Conservation (phyloP, 2,329 filamentous ascomycete genomes). For the Colletotrichum gloeosporioides region DNA sequence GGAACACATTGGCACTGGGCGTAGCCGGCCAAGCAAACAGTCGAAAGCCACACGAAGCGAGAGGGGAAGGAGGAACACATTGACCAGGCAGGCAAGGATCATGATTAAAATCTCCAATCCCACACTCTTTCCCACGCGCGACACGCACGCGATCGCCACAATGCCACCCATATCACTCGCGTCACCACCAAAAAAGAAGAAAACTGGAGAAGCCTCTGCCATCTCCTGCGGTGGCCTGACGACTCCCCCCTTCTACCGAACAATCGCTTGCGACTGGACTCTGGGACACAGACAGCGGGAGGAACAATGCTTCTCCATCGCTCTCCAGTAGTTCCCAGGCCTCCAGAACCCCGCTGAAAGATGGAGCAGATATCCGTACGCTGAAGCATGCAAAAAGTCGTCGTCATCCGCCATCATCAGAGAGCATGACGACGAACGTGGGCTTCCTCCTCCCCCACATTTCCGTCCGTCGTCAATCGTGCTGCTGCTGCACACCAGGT, state of each 20-base stretch:
- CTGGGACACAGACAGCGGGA: not conserved
- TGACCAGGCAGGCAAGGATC: not conserved
- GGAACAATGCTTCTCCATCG: constrained; percentile 1
- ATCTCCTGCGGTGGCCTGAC: not conserved
- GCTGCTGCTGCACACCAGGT: not conserved
- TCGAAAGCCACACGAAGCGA: not conserved
- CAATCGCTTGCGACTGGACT: not conserved
- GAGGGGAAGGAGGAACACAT: not conserved
- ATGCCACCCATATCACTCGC: not conserved
- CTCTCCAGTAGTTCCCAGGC: not conserved
- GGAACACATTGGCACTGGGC: not conserved
- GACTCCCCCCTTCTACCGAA: not conserved
- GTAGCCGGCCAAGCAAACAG: not conserved
- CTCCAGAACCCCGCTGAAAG: not conserved
- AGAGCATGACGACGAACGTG: not conserved
- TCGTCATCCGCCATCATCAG: constrained; percentile 15
- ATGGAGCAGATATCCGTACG: not conserved
- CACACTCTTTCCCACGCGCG: not conserved
- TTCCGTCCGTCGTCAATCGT: not conserved
- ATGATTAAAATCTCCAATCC: not conserved
- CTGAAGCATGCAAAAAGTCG: not conserved
- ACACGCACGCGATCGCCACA: constrained; percentile 7
- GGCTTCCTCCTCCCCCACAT: not conserved
- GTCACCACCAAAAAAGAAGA: not conserved
- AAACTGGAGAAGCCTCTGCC: not conserved